phyloP scores from a whole-genome alignment of 768 basidiomycete species.

The Rhodotorula toruloides region DNA sequence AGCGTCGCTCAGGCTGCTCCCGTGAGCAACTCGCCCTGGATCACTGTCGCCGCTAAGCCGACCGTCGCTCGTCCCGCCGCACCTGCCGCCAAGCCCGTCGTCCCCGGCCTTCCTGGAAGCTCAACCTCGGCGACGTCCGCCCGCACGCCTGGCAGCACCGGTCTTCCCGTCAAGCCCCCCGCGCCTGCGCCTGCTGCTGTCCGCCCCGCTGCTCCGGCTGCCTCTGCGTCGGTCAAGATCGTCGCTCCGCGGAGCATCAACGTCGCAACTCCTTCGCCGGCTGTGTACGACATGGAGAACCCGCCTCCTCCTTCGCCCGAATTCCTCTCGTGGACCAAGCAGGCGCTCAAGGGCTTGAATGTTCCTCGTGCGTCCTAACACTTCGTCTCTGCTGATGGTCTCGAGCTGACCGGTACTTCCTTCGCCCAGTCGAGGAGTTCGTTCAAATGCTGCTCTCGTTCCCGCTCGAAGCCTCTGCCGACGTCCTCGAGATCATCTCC shows the following conservation, averaged over 20 bases:
- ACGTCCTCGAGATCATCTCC: slow-evolving; percentile 80
- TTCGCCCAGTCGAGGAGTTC: slow-evolving; percentile 78
- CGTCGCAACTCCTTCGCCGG: slow-evolving; percentile 39
- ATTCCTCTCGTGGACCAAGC: slow-evolving; percentile 84
- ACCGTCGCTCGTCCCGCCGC: slow-evolving; percentile 20
- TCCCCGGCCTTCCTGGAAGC: slow-evolving; percentile 26
- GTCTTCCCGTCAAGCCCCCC: slow-evolving; percentile 19
- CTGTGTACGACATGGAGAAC: slow-evolving; percentile 58
- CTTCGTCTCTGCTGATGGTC: not conserved
- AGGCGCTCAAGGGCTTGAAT: slow-evolving; percentile 65
- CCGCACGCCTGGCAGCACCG: slow-evolving; percentile 24
- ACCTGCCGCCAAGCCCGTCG: slow-evolving; percentile 14
- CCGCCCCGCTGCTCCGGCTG: slow-evolving; percentile 38
- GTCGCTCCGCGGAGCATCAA: slow-evolving; percentile 44
- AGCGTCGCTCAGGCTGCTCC: slow-evolving; percentile 51
- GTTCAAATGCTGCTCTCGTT: slow-evolving; percentile 91
- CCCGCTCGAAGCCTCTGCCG: slow-evolving; percentile 76
- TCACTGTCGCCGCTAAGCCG: slow-evolving; percentile 36
- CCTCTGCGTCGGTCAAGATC: slow-evolving; percentile 23
- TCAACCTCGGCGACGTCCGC: slow-evolving; percentile 2
- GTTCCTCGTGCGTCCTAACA: slow-evolving; percentile 58
- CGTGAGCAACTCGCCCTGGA: slow-evolving; percentile 32
- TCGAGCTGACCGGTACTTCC: slow-evolving; percentile 13
- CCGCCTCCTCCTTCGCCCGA: slow-evolving; percentile 72
- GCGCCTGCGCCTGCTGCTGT: not conserved